Evolutionary conservation across 805 yeast genomes (phyloP), one percentile per base, ranked within the genome.

Genomic region (Lachancea fermentati): DNA sequence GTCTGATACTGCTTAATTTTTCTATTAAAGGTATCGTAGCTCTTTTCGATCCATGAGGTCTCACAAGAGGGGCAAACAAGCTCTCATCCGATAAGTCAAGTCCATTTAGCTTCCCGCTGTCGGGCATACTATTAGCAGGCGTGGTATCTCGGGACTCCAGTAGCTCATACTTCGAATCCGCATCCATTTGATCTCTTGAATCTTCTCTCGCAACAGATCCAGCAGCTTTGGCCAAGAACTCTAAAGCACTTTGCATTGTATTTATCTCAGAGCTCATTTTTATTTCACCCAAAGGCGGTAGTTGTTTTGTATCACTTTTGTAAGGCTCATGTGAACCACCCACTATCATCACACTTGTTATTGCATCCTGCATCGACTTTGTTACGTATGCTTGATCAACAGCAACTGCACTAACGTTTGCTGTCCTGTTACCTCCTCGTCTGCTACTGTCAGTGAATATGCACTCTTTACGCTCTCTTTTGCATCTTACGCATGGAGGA

Each of bases 401-500:
- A 13, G 30, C 32, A 7, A 32, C 19, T 3, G 26, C 3, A 31
- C 41, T 37, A 13, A 30, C 35, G 7, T 37, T 37, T 4, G 41
- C 36, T 8, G 32, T 34, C 18, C 41, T 19, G 4, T 15, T n/a
- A 4, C 41, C 41, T 11, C 41, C 41, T 2, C 41, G 30, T 19
- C 32, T 37, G n/a, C 15, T 29, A 9, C 19, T 25, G 15, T 37
- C 36, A n/a, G 73, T 72, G 47, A 85, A 78, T 12, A 81, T 79
- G 62, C 97, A 89, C 50, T 81, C 87, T 49, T 76, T 76, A 12
- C 94, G 69, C 55, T 89, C 96, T 32, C 97, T 70, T 45, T 73
- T 71, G 54, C 97, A 89, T 36, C 97, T 66, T 2, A 77, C 80
- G 68, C 97, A 89, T 3, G 94, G 93, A 3, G 94, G 93, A 4